Base-by-base conservation (phyloP, 1,284 basidiomycete genomes). In the Singerocomus inundabilis region DNA sequence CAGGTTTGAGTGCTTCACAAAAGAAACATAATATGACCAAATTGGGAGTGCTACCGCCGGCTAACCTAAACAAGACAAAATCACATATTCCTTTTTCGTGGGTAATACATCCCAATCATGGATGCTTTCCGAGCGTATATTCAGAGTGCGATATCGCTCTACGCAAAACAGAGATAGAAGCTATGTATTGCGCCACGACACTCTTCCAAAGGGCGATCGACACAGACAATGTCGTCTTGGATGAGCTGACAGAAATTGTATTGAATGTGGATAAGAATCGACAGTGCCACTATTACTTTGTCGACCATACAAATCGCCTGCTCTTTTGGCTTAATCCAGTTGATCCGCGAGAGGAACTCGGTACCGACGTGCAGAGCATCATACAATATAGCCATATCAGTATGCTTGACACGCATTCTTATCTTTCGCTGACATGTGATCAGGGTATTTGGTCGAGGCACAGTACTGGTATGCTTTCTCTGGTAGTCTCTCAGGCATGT, bases 171-270 rank as follows among this genome's bases (percentile, higher is more conserved):
- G 35, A 37, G 2, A 37, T 37, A 18, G n/a, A n/a, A n/a, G n/a
- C n/a, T n/a, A 4, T 37, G 4, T 46, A 29, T 39, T 53, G 37
- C 16, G 54, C 43, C 13, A 21, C 12, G n/a, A 29, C 11, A n/a
- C 48, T 61, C 31, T 21, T 55, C 16, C 38, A 26, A 12, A n/a
- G 15, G 29, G 59, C 48, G 1, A 45, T 8, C 15, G n/a, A n/a
- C n/a, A n/a, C n/a, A n/a, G 9, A 28, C 6, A 25, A 4, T 18
- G 55, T 58, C 40, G 42, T 24, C 25, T 4, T 62, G 16, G 59
- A 59, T 6, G 35, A 46, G 6, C 18, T 37, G 29, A 63, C 58
- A 10, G 58, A 63, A n/a, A 28, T 59, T 11, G 57, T 60, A 2
- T 3, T 59, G 4, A 60, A 60, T 18, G 9, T 58, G 24, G 58